Percentiles rank a stretch among this genome's conserved stretches.
phyloP scores from a whole-genome alignment of 2,329 filamentous ascomycete genomes.

The Metarhizium humberi region DNA sequence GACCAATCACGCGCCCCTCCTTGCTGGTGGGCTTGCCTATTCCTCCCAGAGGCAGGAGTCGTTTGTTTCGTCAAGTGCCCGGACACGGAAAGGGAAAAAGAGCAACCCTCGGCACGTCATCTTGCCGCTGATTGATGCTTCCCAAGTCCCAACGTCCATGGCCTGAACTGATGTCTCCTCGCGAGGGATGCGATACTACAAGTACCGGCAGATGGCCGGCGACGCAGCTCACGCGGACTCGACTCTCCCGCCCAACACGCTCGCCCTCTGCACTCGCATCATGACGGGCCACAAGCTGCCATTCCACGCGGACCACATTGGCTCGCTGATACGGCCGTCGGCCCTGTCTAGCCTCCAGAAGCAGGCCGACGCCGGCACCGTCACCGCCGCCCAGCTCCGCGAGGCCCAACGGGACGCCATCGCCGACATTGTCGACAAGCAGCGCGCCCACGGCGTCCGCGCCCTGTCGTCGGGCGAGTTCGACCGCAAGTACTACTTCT shows the following conservation, averaged over 20 bases:
- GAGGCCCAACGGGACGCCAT: conserved; percentile 53
- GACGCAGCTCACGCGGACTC: neutral
- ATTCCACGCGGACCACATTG: conserved; percentile 65
- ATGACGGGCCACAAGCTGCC: conserved; percentile 29
- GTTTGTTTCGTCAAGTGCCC: too few species aligned
- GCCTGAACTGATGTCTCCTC: neutral
- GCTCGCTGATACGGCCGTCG: conserved; percentile 58
- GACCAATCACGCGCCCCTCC: too few species aligned
- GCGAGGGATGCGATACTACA: neutral
- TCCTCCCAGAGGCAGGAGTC: too few species aligned
- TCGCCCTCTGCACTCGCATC: neutral
- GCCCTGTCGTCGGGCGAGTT: conserved; percentile 65
- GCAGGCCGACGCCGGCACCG: conserved; percentile 39
- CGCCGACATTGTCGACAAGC: conserved; percentile 53
- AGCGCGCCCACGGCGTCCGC: conserved; percentile 53
- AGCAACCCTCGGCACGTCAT: too few species aligned
- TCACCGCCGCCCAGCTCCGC: conserved; percentile 33
- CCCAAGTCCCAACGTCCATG: neutral
- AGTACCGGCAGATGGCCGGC: neutral
- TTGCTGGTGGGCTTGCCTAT: too few species aligned
- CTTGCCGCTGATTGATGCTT: neutral
- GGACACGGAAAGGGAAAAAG: too few species aligned
- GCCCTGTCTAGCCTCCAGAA: conserved; percentile 45
- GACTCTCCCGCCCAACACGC: neutral
- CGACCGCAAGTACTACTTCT: conserved; percentile 39